Evolutionary conservation across 768 basidiomycete species (phyloP), one percentile per base, ranked within the genome.

Genomic region (Rhodotorula paludigena): DNA sequence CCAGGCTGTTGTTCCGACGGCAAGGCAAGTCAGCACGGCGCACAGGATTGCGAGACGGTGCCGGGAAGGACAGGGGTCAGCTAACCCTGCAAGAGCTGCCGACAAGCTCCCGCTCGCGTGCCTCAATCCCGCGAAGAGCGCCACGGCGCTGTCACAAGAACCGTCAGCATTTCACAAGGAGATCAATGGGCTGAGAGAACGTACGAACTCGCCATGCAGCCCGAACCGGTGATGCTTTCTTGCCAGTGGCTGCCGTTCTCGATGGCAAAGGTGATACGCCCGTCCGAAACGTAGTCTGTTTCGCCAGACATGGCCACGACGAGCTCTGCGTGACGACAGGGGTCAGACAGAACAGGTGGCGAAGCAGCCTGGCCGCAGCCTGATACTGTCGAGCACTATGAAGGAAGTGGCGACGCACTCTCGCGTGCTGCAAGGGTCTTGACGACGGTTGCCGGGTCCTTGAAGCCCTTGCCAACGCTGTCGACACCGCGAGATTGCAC

Each of bases 401-500:
- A n/a, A 10, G 39, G n/a, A 14, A 53, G 42, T n/a, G 18, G 25
- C 38, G 16, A 71, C 88, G 78, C 72, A 91, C 90, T 82, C 80
- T 93, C 86, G 78, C 84, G 85, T 63, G 80, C 80, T 0, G 92
- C 89, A 16, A 96, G 80, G 15, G 80, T 77, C 72, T 81, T 83
- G 47, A 93, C 89, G 67, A 93, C 86, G 10, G 75, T 64, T 0
- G 82, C 83, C 0, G 93, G 89, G 77, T 94, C 83, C 57, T 82
- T 80, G 79, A 94, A 93, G 14, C 87, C 89, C 14, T 78, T 73
- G 0, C 92, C 90, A 23, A 86, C 80, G 66, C 88, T 89, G 77
- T 97, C 93, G 1, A 97, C 93, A 0, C 93, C 93, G 76, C 85
- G 85, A 23, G 86, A 84, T 66, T 82, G 77, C 5, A 89, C 92